phyloP scores from a whole-genome alignment of 78 protist species.

The Dictyostelium citrinum region DNA sequence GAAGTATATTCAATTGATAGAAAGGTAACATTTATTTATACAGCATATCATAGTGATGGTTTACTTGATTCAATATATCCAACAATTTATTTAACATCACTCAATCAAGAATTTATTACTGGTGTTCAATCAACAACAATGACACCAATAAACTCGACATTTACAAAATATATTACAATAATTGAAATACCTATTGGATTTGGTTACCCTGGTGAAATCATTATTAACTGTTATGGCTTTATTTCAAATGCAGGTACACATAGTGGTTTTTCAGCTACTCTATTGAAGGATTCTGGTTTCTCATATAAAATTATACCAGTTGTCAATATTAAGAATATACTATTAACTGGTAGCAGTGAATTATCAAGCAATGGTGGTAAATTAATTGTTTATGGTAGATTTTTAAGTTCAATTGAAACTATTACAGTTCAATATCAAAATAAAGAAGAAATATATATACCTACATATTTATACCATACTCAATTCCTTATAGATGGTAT shows the following conservation, averaged over 20 bases:
- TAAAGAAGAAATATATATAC: neutral
- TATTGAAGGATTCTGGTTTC: neutral
- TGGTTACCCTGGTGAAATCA: neutral
- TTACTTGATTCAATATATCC: neutral
- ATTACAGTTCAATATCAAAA: neutral
- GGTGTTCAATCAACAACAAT: neutral
- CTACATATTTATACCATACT: neutral
- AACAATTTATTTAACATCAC: neutral
- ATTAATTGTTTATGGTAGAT: neutral
- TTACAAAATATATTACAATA: neutral
- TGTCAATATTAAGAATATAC: neutral
- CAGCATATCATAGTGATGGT: neutral
- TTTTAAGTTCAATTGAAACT: neutral
- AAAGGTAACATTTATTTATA: neutral
- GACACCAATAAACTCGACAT: neutral
- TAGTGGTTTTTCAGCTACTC: neutral
- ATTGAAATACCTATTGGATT: neutral
- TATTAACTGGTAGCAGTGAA: neutral
- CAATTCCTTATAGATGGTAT: neutral
- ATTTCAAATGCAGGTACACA: neutral
- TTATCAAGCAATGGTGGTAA: neutral
- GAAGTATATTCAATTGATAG: neutral
- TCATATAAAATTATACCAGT: too few species aligned
- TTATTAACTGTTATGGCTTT: neutral
- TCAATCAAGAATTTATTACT: neutral